Conservation (phyloP, 2,329 filamentous ascomycete species). For the Alternaria hordeiaustralica region DNA sequence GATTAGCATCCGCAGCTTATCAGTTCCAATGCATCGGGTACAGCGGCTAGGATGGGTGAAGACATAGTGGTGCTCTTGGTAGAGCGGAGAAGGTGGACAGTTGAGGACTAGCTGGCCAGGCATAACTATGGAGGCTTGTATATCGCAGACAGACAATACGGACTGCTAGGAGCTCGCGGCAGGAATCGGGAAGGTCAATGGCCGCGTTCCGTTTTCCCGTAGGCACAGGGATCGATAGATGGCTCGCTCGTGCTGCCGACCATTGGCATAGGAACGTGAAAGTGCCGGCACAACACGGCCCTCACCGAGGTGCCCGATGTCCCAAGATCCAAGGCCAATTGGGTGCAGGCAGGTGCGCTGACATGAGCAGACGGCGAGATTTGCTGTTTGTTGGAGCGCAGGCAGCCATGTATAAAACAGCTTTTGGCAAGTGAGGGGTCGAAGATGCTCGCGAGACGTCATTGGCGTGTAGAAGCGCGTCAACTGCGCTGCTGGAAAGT, state of each 20-base stretch:
- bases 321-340: constrained; percentile 14
- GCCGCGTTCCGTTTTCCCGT: constrained; percentile 31
- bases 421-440: constrained; percentile 12
- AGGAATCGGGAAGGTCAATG: constrained; percentile 25
- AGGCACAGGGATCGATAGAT: constrained; percentile 17
- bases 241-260: constrained; percentile 20
- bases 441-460: constrained; percentile 23
- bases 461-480: constrained; percentile 20
- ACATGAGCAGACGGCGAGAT: not conserved
- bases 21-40: not conserved
- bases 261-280: constrained; percentile 10
- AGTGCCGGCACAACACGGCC: constrained; percentile 18
- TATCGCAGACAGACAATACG: constrained; percentile 9
- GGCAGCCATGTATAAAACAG: constrained; percentile 1
- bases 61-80: not conserved
- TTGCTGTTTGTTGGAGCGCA: not conserved
- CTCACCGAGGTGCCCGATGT: constrained; percentile 19
- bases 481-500: constrained; percentile 9
- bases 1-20: not conserved
- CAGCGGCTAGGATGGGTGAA: not conserved
- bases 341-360: not conserved
- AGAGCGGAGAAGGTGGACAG: not conserved
- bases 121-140: not conserved
- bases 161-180: constrained; percentile 18
- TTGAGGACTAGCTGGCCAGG: constrained; percentile 1